Base-by-base conservation (phyloP, 768 basidiomycete species). In the Tricholoma bakamatsutake region DNA sequence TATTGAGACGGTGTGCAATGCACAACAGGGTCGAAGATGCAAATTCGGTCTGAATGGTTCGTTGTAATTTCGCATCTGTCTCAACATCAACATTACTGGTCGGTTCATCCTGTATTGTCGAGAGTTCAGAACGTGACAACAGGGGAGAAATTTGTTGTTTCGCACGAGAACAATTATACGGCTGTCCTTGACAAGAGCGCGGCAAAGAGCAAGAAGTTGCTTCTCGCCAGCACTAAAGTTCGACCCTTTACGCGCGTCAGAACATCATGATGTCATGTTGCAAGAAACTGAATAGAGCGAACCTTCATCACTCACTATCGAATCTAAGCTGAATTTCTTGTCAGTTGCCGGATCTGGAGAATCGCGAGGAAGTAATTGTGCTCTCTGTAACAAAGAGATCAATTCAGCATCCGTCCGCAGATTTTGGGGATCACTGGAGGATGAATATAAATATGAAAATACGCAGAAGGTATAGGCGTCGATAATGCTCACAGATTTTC, bases 211-310 rank as follows among this genome's bases (percentile, higher is more conserved):
- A 4, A 85, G 71, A 50, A 87, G 70, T 57, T 88, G 84, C 56
- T 80, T 80, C 65, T 88, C 85, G 15, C 85, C 85, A 1, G 79
- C 81, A 54, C 81, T 83, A 64, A 78, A 85, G 62, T 86, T 88
- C 5, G 76, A 76, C 1, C 83, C 81, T 83, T 37, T 5, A 54
- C 17, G 31, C 27, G 47, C 17, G 21, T 58, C 28, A 55, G 39
- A 13, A 47, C 15, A 17, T 24, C 21, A 24, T 24, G 21, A 24
- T 34, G 18, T 27, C 18, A 35, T 30, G 11, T 0, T 9, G 2
- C 2, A n/a, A 17, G 18, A 21, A 28, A 12, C 33, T 11, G n/a
- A 42, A 12, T 30, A 55, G 9, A 1, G 59, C 68, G 37, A 46
- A 74, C 85, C 87, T 69, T 88, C 86, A 62, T 85, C 82, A 2